phyloP scores from a whole-genome alignment of 2,329 filamentous ascomycete genomes.

The Davidsoniella australis region DNA sequence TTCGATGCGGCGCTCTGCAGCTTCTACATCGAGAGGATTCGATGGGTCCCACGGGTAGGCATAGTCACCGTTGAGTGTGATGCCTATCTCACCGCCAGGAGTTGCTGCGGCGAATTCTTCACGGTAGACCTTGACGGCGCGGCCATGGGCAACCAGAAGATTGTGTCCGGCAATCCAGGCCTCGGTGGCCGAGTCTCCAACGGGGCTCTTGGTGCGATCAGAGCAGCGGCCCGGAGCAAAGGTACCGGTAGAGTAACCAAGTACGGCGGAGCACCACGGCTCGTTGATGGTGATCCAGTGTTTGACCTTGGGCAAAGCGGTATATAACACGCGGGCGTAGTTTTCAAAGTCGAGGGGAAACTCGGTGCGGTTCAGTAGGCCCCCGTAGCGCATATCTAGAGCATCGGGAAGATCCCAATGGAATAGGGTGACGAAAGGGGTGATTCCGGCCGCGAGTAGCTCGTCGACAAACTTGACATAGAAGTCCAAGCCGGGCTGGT shows the following conservation, averaged over 20 bases:
- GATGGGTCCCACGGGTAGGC: slow-evolving; percentile 67
- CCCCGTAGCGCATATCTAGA: slow-evolving; percentile 65
- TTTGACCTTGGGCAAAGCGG: slow-evolving; percentile 59
- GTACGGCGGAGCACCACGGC: slow-evolving; percentile 68
- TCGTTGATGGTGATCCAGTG: slow-evolving; percentile 88
- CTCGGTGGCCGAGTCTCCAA: slow-evolving; percentile 60
- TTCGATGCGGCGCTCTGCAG: slow-evolving; percentile 65
- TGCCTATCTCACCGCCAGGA: slow-evolving; percentile 63
- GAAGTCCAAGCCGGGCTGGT: slow-evolving; percentile 59
- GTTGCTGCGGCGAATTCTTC: slow-evolving; percentile 56
- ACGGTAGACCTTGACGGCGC: slow-evolving; percentile 66
- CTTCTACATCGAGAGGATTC: slow-evolving; percentile 58
- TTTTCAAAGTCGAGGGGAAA: slow-evolving; percentile 67
- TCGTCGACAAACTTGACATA: slow-evolving; percentile 68
- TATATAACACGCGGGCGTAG: slow-evolving; percentile 63
- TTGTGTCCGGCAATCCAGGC: slow-evolving; percentile 73
- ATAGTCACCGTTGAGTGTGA: slow-evolving; percentile 75
- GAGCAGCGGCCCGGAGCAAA: slow-evolving; percentile 74
- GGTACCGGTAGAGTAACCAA: slow-evolving; percentile 61
- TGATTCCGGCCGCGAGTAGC: slow-evolving; percentile 58
- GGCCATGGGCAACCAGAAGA: slow-evolving; percentile 61
- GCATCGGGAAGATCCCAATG: slow-evolving; percentile 78
- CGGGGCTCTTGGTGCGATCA: slow-evolving; percentile 50
- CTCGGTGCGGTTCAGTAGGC: slow-evolving; percentile 63
- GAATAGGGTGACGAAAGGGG: slow-evolving; percentile 66